Conservation (phyloP, 1,284 basidiomycete genomes). For the Tilletia setariae region DNA sequence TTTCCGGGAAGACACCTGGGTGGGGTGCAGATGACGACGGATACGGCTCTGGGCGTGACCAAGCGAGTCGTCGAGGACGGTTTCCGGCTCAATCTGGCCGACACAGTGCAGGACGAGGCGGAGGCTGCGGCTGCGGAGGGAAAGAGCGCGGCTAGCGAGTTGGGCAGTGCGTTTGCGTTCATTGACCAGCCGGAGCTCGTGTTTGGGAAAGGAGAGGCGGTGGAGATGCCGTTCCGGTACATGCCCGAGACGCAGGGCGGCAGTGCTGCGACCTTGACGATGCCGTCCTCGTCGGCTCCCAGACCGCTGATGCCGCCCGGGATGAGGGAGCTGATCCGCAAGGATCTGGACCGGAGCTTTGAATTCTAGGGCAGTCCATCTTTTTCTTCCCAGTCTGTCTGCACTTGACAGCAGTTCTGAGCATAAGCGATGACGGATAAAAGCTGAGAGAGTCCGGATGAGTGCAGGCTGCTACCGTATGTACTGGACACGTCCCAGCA, state of each 20-base stretch:
- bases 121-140: slow-evolving; percentile 20
- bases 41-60: slow-evolving; percentile 90
- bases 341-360: slow-evolving; percentile 37
- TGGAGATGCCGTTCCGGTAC: slow-evolving; percentile 48
- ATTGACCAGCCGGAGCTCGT: slow-evolving; percentile 45
- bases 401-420: not conserved
- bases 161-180: slow-evolving; percentile 26
- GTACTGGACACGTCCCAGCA: too few relatives aligned
- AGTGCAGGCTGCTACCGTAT: too few relatives aligned
- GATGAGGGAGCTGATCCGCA: slow-evolving; percentile 41
- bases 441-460: too few relatives aligned
- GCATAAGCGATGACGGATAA: not conserved
- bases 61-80: slow-evolving; percentile 76
- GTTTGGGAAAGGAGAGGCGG: slow-evolving; percentile 47
- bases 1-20: slow-evolving; percentile 65
- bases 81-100: slow-evolving; percentile 22
- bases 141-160: slow-evolving; percentile 10
- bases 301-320: slow-evolving; percentile 41
- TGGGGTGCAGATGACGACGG: slow-evolving; percentile 90
- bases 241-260: slow-evolving; percentile 26
- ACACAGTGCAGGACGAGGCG: slow-evolving; percentile 25
- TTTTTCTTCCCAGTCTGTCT: not conserved
- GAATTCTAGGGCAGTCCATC: slow-evolving; percentile 31
- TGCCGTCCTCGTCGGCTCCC: not conserved
- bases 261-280: not conserved